Percentiles rank a stretch among this genome's conserved stretches.
Evolutionary conservation across 495 filamentous ascomycete species (phyloP).

Genomic region (Niebla homalea): DNA sequence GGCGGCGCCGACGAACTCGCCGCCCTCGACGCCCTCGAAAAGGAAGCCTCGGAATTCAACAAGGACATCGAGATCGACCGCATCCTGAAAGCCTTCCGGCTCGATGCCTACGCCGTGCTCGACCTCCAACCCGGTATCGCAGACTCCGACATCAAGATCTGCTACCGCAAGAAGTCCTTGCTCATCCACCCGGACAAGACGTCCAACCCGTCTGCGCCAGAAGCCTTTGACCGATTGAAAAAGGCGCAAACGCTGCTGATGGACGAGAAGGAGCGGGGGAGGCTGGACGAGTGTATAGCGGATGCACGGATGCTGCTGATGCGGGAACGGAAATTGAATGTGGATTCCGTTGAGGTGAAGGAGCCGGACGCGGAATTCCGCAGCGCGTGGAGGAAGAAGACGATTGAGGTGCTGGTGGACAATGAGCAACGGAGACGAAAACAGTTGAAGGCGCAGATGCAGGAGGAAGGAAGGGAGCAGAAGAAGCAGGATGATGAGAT

Average conservation of each 20-base stretch:
- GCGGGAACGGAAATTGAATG: slow-evolving; percentile 81
- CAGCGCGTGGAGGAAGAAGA: slow-evolving; percentile 79
- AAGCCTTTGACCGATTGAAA: slow-evolving; percentile 93
- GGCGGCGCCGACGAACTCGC: slow-evolving; percentile 52
- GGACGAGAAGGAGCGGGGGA: slow-evolving; percentile 80
- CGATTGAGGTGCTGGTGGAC: slow-evolving; percentile 81
- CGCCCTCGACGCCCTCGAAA: slow-evolving; percentile 70
- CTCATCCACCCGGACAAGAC: slow-evolving; percentile 99
- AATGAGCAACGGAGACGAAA: slow-evolving; percentile 74
- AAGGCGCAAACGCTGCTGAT: slow-evolving; percentile 83
- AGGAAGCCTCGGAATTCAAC: slow-evolving; percentile 76
- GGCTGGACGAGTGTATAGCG: slow-evolving; percentile 86
- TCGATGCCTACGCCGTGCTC: slow-evolving; percentile 71
- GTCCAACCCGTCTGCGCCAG: slow-evolving; percentile 75
- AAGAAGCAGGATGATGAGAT: slow-evolving; percentile 76
- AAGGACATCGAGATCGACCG: slow-evolving; percentile 43
- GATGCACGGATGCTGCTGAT: slow-evolving; percentile 91
- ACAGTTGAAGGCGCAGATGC: slow-evolving; percentile 86
- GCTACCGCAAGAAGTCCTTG: slow-evolving; percentile 91
- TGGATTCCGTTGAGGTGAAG: slow-evolving; percentile 76
- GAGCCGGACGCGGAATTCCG: slow-evolving; percentile 57
- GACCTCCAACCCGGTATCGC: slow-evolving; percentile 91
- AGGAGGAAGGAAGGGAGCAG: slow-evolving; percentile 90
- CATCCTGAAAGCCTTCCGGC: neutral
- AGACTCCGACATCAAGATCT: slow-evolving; percentile 87